Base-by-base conservation (phyloP, 768 basidiomycete species). In the Boletus barrowsii region DNA sequence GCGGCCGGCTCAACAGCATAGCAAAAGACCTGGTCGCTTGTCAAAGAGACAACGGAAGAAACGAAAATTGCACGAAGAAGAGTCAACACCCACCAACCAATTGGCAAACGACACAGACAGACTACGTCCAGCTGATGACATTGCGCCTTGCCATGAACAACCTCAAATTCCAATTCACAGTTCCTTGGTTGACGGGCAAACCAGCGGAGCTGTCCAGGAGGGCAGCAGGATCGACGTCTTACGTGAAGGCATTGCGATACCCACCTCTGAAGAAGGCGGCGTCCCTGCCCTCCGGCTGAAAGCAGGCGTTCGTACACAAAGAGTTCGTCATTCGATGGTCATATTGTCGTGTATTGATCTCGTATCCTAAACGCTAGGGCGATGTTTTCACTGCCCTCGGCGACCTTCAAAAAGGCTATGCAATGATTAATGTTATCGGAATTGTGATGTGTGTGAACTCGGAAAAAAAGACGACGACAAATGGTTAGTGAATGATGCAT, bases 371-470 rank as follows among this genome's bases (percentile, higher is more conserved):
- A 46, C 30, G 9, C 18, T 20, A 70, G 69, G 71, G 69, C 13
- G 69, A 70, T 35, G 2, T 48, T 40, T 72, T 65, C 24, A 61
- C 51, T 26, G 24, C 65, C 15, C 57, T 68, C 26, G 35, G 15
- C 20, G 48, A 61, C n/a, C 54, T 62, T 44, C 49, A 42, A 11
- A 49, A 43, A 18, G 51, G 54, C 3, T 60, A 45, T 32, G 62
- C 54, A 4, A 52, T 59, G 49, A 46, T 64, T 53, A 71, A 71
- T 42, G 54, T 71, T 29, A 72, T 74, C 18, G 71, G 60, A 7
- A 60, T 78, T 6, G 74, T 71, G 29, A 47, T 55, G 1, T 61
- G 52, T 3, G 54, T 50, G 10, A 57, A 49, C 20, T 51, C 47
- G 8, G 57, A 56, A 22, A 51, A 11, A 33, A 59, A 35, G 55